Percentiles rank a stretch among this genome's conserved stretches.
phyloP scores from a whole-genome alignment of 306 rosid species.

The Quillaja saponaria region DNA sequence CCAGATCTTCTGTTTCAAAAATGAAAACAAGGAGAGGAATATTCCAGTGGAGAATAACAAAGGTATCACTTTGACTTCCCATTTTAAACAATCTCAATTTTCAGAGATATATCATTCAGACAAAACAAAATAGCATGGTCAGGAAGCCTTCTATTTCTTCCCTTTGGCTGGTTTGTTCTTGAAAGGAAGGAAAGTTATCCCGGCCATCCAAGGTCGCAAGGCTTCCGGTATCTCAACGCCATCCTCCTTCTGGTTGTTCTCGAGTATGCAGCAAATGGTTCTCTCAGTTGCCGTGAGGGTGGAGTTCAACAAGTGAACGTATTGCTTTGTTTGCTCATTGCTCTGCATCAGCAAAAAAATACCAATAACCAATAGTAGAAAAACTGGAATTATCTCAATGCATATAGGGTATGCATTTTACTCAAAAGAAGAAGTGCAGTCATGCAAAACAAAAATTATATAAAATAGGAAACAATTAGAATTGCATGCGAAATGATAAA shows the following conservation, averaged over 20 bases:
- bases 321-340: slow-evolving; percentile 82
- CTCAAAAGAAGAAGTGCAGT: no score
- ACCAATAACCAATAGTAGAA: slow-evolving; percentile 23
- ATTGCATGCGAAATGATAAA: no score
- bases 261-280: slow-evolving; percentile 91
- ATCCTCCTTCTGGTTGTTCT: slow-evolving; percentile 86
- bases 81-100: slow-evolving; percentile 31
- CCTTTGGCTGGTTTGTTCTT: slow-evolving; percentile 77
- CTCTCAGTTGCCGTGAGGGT: slow-evolving; percentile 98
- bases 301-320: slow-evolving; percentile 82
- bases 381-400: neutral
- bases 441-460: no score
- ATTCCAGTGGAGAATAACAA: slow-evolving; percentile 17
- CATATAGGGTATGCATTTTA: neutral
- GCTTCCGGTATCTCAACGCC: slow-evolving; percentile 86
- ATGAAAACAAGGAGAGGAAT: neutral
- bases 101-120: slow-evolving; percentile 32
- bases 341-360: slow-evolving; percentile 49
- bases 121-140: slow-evolving; percentile 49
- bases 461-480: no score
- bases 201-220: slow-evolving; percentile 70
- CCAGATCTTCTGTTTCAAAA: slow-evolving; percentile 15
- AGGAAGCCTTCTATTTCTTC: slow-evolving; percentile 97
- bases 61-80: slow-evolving; percentile 15
- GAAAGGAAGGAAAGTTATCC: slow-evolving; percentile 82